Conservation (phyloP, 176 grass and related monocot species). For the Musa troglodytarum region DNA sequence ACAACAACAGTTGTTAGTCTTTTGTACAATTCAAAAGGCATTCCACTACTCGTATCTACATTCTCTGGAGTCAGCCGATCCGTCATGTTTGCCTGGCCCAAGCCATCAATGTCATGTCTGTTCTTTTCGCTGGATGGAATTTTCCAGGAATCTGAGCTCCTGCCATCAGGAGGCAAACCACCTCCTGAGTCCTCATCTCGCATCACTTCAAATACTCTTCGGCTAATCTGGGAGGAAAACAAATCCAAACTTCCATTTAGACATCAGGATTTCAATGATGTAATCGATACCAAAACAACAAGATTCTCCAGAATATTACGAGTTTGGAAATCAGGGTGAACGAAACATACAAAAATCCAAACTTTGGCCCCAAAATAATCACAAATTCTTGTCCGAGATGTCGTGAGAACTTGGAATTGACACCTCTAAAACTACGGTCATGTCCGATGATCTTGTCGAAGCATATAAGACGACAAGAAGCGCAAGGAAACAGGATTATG, state of each 20-base stretch:
- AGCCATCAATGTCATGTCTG: not conserved
- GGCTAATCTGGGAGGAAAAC: slow-evolving; percentile 53
- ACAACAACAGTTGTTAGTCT: slow-evolving; percentile 60
- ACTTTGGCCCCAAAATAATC: not conserved
- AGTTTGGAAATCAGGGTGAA: not conserved
- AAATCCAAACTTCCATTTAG: not conserved
- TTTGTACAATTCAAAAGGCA: slow-evolving; percentile 92
- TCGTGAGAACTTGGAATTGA: not conserved
- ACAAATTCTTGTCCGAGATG: not conserved
- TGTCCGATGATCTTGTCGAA: not conserved
- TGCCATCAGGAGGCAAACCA: not conserved
- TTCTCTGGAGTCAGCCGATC: slow-evolving; percentile 21
- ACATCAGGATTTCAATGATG: not conserved
- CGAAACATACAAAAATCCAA: not conserved
- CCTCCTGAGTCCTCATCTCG: slow-evolving; percentile 31
- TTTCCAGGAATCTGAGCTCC: slow-evolving; percentile 20
- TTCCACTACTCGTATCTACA: slow-evolving; percentile 20
- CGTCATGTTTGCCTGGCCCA: slow-evolving; percentile 8
- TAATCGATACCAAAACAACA: not conserved
- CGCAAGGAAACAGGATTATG: not conserved
- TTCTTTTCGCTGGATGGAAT: slow-evolving; percentile 17
- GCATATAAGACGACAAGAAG: not conserved
- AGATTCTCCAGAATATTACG: not conserved
- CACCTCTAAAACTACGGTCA: not conserved
- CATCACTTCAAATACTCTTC: slow-evolving; percentile 72